Base-by-base conservation (phyloP, 306 rosid genomes). In the Alnus glutinosa region DNA sequence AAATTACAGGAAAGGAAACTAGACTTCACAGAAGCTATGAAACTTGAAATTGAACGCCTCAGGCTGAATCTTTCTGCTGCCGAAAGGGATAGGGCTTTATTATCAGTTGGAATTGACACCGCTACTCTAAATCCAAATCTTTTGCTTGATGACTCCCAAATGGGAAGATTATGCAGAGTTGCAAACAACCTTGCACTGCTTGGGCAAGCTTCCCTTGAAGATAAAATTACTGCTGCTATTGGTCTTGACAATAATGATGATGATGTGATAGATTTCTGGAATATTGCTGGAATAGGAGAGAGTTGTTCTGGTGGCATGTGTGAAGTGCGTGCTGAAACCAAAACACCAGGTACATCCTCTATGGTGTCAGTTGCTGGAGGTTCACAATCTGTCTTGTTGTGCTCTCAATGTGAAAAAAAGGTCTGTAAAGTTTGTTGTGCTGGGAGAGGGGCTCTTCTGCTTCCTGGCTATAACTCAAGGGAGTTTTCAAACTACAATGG, bases 1-100 rank as follows among this genome's bases (percentile, higher is more conserved):
- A 70, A 76, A 73, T 79, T 89, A 81, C 86, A 93, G 99, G 88
- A 76, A 79, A 90, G 79, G 63, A 91, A 89, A 69, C 82, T 95
- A 9, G 85, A 82, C 77, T 96, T 89, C 81, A 79, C 79, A 66
- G 95, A 89, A 86, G 99, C 97, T 67, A 89, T 96, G 94, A 90
- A 93, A 85, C 98, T 96, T 82, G 99, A 96, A 87, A 90, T 96
- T 84, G 97, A 93, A 87, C 97, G 99, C 75, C 92, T 96, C 75
- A 82, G 72, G 79, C 83, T 89, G 81, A 91, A 91, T 78, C 92
- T 96, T 80, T 96, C 99, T 84, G 98, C 99, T 83, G 96, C 99
- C 79, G 98, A 91, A 87, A 90, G 99, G 92, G 97, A 96, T 86
- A 90, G 92, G 85, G 83, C 94, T 77, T 82, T 96, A 75, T 80